phyloP scores from a whole-genome alignment of 192 early-diverging fungal species.

The Coemansia sp. region DNA sequence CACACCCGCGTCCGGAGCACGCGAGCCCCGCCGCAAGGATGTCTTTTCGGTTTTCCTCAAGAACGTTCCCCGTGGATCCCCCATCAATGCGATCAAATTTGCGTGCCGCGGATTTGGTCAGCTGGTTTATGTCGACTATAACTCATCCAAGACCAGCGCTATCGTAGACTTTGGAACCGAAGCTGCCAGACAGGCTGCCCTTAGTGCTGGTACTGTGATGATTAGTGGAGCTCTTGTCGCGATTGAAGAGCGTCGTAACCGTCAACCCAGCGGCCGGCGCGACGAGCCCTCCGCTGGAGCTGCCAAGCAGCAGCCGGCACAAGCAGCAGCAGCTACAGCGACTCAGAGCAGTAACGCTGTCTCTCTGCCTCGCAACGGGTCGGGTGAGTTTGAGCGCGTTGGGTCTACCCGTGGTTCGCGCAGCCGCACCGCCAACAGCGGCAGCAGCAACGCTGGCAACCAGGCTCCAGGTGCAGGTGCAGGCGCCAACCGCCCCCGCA shows the following conservation, averaged over 20 bases:
- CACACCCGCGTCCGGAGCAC: constrained; percentile 48
- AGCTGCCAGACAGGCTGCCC: constrained; percentile 65
- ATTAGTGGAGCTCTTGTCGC: constrained; percentile 21
- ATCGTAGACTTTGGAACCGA: constrained; percentile 74
- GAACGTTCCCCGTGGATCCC: constrained; percentile 60
- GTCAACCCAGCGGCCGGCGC: constrained; percentile 40
- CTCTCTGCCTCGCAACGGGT: constrained; percentile 27
- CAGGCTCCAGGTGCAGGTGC: not conserved
- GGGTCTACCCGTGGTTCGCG: constrained; percentile 48
- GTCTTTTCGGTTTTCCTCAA: constrained; percentile 69
- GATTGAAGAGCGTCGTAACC: constrained; percentile 53
- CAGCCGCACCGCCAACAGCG: constrained; percentile 35
- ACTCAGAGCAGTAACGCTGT: constrained; percentile 4
- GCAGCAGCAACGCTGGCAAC: constrained; percentile 17
- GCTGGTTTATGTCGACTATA: constrained; percentile 66
- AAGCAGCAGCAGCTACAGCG: not conserved
- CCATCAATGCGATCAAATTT: constrained; percentile 58
- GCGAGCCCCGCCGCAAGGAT: constrained; percentile 50
- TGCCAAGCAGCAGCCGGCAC: constrained; percentile 25
- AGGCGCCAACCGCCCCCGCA: constrained; percentile 18
- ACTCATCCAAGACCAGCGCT: constrained; percentile 59
- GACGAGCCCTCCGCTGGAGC: constrained; percentile 15
- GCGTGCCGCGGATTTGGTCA: constrained; percentile 64
- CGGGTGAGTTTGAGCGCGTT: constrained; percentile 55
- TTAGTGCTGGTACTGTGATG: constrained; percentile 40